Evolutionary conservation across 257 asterid genomes (phyloP).

Genomic region (Solanum pinnatisectum): DNA sequence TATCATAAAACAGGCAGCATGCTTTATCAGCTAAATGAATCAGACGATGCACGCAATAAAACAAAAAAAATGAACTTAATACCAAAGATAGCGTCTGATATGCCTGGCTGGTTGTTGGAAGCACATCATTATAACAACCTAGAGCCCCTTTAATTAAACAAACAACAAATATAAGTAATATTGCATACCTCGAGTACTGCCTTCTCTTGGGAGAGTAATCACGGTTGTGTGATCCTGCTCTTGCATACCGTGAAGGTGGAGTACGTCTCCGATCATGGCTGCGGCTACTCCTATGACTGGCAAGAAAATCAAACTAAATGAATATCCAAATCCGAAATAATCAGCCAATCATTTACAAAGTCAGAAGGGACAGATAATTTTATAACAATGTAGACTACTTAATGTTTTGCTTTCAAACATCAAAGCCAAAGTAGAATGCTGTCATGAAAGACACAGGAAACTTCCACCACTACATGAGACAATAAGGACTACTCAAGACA

Average conservation of each 20-base stretch:
- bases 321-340: not conserved
- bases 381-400: not conserved
- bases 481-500: not conserved
- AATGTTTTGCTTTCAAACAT: not conserved
- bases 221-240: constrained; percentile 52
- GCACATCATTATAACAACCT: not conserved
- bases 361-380: not conserved
- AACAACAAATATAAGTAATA: not conserved
- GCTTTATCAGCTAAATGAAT: not conserved
- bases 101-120: not conserved
- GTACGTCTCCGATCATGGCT: constrained; percentile 62
- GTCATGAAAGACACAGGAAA: not conserved
- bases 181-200: constrained; percentile 49
- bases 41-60: not conserved
- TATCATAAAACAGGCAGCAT: not conserved
- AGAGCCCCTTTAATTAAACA: not conserved
- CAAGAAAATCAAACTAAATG: not conserved
- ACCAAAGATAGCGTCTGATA: not conserved
- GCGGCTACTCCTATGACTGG: constrained; percentile 33
- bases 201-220: constrained; percentile 69
- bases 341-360: not conserved
- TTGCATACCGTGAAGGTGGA: constrained; percentile 54
- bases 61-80: not conserved
- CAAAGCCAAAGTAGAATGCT: not conserved
- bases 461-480: not conserved